Conservation (phyloP, 2,329 filamentous ascomycete genomes). For the Colletotrichum lini region DNA sequence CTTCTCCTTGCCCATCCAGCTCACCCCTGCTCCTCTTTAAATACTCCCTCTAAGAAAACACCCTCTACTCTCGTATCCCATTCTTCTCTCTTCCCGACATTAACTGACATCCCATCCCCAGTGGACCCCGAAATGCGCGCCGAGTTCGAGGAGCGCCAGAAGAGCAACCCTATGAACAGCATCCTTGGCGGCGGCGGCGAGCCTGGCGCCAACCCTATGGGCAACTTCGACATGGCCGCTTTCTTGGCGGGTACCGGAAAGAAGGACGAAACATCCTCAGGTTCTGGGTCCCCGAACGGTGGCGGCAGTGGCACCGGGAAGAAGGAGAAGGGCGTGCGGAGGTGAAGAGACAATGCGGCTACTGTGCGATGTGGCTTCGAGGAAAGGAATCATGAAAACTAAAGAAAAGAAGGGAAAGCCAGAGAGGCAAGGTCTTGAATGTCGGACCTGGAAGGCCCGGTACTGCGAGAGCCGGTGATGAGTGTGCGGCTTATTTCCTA, state of each 20-base stretch:
- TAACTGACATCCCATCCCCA: constrained; percentile 55
- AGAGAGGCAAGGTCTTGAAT: background rate
- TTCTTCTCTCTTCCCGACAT: background rate
- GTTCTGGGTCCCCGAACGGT: constrained; percentile 45
- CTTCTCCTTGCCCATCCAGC: background rate
- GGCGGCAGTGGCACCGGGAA: constrained; percentile 47
- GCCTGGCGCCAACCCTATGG: constrained; percentile 58
- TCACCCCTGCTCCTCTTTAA: background rate
- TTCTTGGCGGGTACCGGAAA: constrained; percentile 70
- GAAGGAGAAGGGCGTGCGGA: constrained; percentile 61
- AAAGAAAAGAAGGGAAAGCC: background rate
- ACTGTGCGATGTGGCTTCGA: background rate
- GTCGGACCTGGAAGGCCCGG: background rate
- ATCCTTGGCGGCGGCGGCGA: constrained; percentile 59
- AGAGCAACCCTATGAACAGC: constrained; percentile 77
- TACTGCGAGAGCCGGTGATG: background rate
- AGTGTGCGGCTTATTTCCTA: constrained; percentile 7
- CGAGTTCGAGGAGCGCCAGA: constrained; percentile 93
- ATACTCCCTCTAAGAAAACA: background rate
- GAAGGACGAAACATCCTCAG: constrained; percentile 57
- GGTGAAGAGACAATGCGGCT: constrained; percentile 41
- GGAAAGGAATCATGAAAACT: constrained; percentile 1
- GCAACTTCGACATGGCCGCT: constrained; percentile 73
- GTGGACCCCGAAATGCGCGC: constrained; percentile 97
- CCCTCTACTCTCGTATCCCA: no score